These are phyloP conservation scores for Cordyceps javanica DNA, from an alignment of 2,329 filamentous ascomycete genomes.

Conservation along the genomic window DNA sequence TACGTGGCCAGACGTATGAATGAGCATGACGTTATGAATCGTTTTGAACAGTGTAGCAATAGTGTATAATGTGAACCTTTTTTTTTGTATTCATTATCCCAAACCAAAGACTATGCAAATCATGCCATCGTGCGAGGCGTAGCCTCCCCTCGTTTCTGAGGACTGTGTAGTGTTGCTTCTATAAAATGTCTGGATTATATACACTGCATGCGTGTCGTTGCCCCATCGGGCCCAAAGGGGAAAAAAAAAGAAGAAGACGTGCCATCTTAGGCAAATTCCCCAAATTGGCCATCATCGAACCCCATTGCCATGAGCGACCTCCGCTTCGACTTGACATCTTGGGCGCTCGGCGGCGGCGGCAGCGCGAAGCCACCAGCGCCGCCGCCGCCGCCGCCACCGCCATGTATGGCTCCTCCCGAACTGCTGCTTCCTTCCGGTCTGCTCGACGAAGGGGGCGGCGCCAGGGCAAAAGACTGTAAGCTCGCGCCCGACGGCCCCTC, in stretches of 20 bases:
- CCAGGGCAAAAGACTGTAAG: slow-evolving; percentile 61
- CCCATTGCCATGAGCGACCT: slow-evolving; percentile 60
- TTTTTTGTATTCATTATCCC: background rate
- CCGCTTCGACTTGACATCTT: slow-evolving; percentile 55
- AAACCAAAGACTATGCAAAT: background rate
- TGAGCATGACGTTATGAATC: background rate
- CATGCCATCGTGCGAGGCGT: background rate
- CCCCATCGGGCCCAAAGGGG: too few relatives aligned
- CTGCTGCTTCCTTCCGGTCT: slow-evolving; percentile 17
- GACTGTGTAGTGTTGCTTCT: background rate
- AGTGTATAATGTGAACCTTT: background rate
- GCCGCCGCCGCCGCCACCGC: slow-evolving; percentile 9
- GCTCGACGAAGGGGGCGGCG: slow-evolving; percentile 51
- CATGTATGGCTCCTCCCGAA: too few relatives aligned
- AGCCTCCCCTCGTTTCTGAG: too few relatives aligned
- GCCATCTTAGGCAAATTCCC: slow-evolving; percentile 65
- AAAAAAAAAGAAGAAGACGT: too few relatives aligned
- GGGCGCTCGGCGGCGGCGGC: slow-evolving; percentile 61
- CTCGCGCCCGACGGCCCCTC: slow-evolving; percentile 19
- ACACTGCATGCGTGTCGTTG: too few relatives aligned
- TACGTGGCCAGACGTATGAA: slow-evolving; percentile 19
- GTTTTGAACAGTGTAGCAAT: background rate
- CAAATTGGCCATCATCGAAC: slow-evolving; percentile 84
- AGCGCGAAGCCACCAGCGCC: slow-evolving; percentile 44
- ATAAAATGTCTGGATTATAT: background rate